These are phyloP conservation scores for Brassica juncea DNA, from an alignment of 345 rosid genomes.

Conservation along the genomic window DNA sequence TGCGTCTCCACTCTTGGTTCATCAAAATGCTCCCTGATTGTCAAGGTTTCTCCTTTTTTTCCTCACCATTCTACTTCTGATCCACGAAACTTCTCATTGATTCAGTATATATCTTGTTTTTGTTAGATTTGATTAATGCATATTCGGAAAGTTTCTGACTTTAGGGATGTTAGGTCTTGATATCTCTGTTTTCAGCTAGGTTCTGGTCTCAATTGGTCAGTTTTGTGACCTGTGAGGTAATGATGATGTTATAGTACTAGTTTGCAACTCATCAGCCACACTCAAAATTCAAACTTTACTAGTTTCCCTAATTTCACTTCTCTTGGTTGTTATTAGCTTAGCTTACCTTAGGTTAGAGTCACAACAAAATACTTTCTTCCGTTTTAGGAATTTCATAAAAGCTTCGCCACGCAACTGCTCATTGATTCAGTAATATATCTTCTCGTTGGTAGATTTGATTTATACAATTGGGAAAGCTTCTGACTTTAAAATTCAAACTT, in stretches of 20 bases:
- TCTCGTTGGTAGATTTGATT: conserved; percentile 29
- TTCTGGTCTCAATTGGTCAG: too few species aligned
- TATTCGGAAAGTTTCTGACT: not conserved
- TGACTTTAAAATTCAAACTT: not conserved
- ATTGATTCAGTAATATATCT: not conserved
- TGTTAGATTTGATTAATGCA: conserved; percentile 35
- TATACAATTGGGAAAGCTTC: conserved; percentile 9
- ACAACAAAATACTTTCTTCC: too few species aligned
- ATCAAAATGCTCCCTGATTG: conserved; percentile 78
- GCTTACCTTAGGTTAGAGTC: too few species aligned
- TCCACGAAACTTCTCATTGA: not conserved
- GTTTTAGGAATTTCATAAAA: too few species aligned
- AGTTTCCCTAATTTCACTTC: too few species aligned
- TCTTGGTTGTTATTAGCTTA: too few species aligned
- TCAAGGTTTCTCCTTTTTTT: conserved; percentile 54
- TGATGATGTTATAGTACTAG: too few species aligned
- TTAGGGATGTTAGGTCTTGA: conserved; percentile 19
- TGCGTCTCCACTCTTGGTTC: conserved; percentile 96
- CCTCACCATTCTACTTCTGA: not conserved
- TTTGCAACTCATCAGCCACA: too few species aligned
- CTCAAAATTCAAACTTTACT: too few species aligned
- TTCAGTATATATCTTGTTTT: not conserved
- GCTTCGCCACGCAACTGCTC: too few species aligned
- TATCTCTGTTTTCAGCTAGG: too few species aligned
- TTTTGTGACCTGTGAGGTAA: too few species aligned